Conservation (phyloP, 179 eudicot species). For the Beta lomatogona region DNA sequence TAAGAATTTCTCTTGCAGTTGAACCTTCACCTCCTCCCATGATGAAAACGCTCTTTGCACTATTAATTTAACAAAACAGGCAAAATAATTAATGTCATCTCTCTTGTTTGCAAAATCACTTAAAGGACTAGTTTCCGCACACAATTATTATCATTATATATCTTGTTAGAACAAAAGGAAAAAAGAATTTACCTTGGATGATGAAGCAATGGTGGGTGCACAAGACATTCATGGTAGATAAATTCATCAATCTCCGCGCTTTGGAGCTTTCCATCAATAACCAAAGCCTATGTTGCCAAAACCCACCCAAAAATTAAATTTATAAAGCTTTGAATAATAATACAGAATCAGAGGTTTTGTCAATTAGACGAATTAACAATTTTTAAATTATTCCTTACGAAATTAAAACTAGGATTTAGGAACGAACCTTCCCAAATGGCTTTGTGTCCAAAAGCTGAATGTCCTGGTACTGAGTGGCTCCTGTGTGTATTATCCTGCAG, state of each 20-base stretch:
- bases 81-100: neutral
- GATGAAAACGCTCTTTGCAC: slow-evolving; percentile 73
- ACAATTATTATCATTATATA: too few species aligned
- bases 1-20: slow-evolving; percentile 82
- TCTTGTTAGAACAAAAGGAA: neutral
- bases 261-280: slow-evolving; percentile 92
- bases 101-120: neutral
- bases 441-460: slow-evolving; percentile 96
- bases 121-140: neutral
- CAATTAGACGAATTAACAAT: too few species aligned
- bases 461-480: slow-evolving; percentile 84
- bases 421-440: slow-evolving; percentile 84
- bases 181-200: slow-evolving; percentile 51
- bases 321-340: too few species aligned
- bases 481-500: slow-evolving; percentile 82
- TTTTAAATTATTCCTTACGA: neutral
- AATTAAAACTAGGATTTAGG: neutral
- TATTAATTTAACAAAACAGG: slow-evolving; percentile 21
- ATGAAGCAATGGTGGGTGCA: slow-evolving; percentile 83
- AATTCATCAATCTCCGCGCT: slow-evolving; percentile 93
- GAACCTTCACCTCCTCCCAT: slow-evolving; percentile 99
- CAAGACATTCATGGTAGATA: slow-evolving; percentile 93
- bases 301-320: too few species aligned
- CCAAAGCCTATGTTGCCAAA: slow-evolving; percentile 53
- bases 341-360: too few species aligned